A percentile compares a stretch with the other conserved stretches of the same genome.
Evolutionary conservation across 2,329 filamentous ascomycete species (phyloP).

Genomic region (Stenocarpella maydis): DNA sequence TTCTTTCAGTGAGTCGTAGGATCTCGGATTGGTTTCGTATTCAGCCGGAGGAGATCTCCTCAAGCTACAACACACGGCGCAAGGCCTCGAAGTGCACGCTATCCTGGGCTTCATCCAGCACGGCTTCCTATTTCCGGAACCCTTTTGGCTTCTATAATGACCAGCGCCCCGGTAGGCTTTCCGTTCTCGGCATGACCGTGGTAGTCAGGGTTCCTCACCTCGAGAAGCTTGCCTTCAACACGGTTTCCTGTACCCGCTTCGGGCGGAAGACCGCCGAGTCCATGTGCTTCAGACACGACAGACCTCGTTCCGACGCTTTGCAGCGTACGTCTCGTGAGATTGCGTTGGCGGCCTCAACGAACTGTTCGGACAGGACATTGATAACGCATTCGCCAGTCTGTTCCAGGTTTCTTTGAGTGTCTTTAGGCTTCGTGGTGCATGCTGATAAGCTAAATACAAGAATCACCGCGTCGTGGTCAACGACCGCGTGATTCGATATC

Average conservation of each 20-base stretch:
- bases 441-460: constrained; percentile 68
- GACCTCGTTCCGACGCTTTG: constrained; percentile 57
- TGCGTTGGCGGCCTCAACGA: constrained; percentile 69
- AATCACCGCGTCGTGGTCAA: constrained; percentile 69
- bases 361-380: constrained; percentile 70
- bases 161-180: constrained; percentile 40
- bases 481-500: too few relatives aligned
- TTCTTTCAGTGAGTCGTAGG: neutral
- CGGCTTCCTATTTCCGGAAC: constrained; percentile 38
- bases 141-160: constrained; percentile 42
- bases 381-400: constrained; percentile 66
- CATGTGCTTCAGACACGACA: constrained; percentile 38
- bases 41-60: neutral
- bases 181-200: constrained; percentile 35
- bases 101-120: neutral
- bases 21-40: neutral
- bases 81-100: neutral
- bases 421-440: constrained; percentile 64
- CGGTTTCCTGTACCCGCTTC: constrained; percentile 40
- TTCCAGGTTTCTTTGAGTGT: constrained; percentile 63
- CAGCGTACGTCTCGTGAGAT: constrained; percentile 65
- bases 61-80: constrained; percentile 9
- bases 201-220: constrained; percentile 41
- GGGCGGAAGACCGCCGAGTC: constrained; percentile 35
- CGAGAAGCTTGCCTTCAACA: constrained; percentile 43